A percentile compares a stretch with the other conserved stretches of the same genome.
Conservation (phyloP, 1,284 basidiomycete species). For the Psilocybe mexicana region DNA sequence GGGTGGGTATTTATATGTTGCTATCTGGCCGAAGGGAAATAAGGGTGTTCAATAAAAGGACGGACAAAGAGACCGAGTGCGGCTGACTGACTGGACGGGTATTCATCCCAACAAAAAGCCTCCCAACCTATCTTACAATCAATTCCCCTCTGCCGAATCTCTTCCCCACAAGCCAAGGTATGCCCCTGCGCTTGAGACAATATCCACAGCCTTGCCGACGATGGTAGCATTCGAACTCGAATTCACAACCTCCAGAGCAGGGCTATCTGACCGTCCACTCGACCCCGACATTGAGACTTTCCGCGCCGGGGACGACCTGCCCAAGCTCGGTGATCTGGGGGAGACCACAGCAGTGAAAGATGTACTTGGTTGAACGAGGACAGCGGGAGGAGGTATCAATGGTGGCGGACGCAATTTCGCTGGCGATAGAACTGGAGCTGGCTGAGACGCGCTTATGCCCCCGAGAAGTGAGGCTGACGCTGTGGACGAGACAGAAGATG, state of each 20-base stretch:
- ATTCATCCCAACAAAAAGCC: not conserved
- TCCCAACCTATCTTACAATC: not conserved
- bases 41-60: not conserved
- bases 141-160: slow-evolving; percentile 2
- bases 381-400: slow-evolving; percentile 25
- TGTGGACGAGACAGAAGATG: not conserved
- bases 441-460: slow-evolving; percentile 11
- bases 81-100: too few relatives aligned
- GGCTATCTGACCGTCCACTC: not conserved
- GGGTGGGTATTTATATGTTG: not conserved
- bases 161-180: slow-evolving; percentile 57
- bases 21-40: not conserved
- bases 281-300: not conserved
- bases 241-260: not conserved
- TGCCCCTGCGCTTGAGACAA: slow-evolving; percentile 64
- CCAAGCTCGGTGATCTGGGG: slow-evolving; percentile 8
- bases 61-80: too few relatives aligned
- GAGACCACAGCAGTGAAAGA: slow-evolving; percentile 29
- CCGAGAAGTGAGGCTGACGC: not conserved
- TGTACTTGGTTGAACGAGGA: slow-evolving; percentile 24
- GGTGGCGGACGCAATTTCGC: slow-evolving; percentile 24
- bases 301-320: not conserved
- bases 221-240: slow-evolving; percentile 36
- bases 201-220: slow-evolving; percentile 70
- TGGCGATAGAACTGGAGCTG: slow-evolving; percentile 3